These are phyloP conservation scores for Pisolithus tinctorius DNA, from an alignment of 768 basidiomycete species.

Conservation along the genomic window DNA sequence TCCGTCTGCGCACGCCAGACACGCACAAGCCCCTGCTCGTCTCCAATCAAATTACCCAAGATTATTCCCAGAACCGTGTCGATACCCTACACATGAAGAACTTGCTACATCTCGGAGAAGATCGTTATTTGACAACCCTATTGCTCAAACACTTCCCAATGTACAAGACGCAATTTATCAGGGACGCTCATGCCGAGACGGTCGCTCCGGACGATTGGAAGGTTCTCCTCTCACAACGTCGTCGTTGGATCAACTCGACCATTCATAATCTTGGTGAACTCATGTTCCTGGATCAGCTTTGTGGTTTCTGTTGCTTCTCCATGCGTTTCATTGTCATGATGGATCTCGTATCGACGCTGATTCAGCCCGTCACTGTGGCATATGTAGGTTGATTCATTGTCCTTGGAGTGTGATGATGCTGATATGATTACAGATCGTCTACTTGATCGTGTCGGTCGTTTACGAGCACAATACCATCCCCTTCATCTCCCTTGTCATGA, in stretches of 20 bases:
- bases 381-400: constrained; percentile 54
- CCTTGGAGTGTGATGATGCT: neutral
- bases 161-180: constrained; percentile 92
- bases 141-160: constrained; percentile 92
- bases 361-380: constrained; percentile 79
- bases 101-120: constrained; percentile 93
- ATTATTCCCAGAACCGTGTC: constrained; percentile 94
- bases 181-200: constrained; percentile 90
- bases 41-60: constrained; percentile 82
- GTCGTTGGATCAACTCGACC: constrained; percentile 99
- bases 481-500: constrained; percentile 80
- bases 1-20: constrained; percentile 90
- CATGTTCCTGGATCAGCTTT: constrained; percentile 83
- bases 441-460: constrained; percentile 77
- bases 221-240: constrained; percentile 89
- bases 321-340: constrained; percentile 99
- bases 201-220: constrained; percentile 96
- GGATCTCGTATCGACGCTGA: constrained; percentile 83
- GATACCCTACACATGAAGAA: constrained; percentile 99
- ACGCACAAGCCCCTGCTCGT: constrained; percentile 93
- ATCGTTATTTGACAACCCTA: constrained; percentile 95
- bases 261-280: constrained; percentile 95
- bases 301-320: constrained; percentile 98
- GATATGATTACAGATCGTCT: constrained; percentile 56
- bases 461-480: constrained; percentile 65